Evolutionary conservation across 441 rosid species (phyloP), one percentile per base, ranked within the genome.

Genomic region (Euphorbia schlechtendalii): DNA sequence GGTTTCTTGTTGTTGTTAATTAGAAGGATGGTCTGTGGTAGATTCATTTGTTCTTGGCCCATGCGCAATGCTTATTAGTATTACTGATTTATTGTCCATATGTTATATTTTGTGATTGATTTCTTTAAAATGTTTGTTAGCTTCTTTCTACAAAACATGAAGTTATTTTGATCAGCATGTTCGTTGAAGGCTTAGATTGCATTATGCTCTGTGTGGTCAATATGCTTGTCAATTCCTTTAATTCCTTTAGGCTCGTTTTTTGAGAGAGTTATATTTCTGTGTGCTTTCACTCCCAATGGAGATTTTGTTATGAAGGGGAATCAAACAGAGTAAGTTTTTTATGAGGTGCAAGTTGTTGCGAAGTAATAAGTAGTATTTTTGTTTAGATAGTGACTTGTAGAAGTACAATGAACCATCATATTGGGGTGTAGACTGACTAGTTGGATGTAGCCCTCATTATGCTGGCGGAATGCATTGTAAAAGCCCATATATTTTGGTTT

Each of bases 21-120:
- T 63, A n/a, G 27, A 63, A 63, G 52, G 32, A 24, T 41, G 18
- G 64, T 13, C n/a, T 64, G 8, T 46, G 5, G 38, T 46, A 24
- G 46, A 3, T 13, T 18, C 20, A 27, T 12, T 65, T 15, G 32
- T 17, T 34, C n/a, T 8, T 20, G 46, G n/a, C n/a, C n/a, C n/a
- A 18, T 52, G 34, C 15, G 0, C 18, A 52, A 1, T 52, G 13
- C 21, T 28, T 3, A 20, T 32, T 6, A 1, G 27, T 62, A 17
- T 2, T 4, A 27, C 30, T n/a, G n/a, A n/a, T n/a, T n/a, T n/a
- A n/a, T n/a, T 1, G 1, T 27, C 2, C 2, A 4, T 27, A 27
- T 27, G 1, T 1, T 27, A 27, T 27, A 27, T 48, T 14, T 14
- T 17, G 20, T 24, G 0, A 15, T 22, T 24, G 53, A 43, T 13